A percentile compares a stretch with the other conserved stretches of the same genome.
phyloP scores from a whole-genome alignment of 805 yeast genomes.

The Lachancea mirantina region DNA sequence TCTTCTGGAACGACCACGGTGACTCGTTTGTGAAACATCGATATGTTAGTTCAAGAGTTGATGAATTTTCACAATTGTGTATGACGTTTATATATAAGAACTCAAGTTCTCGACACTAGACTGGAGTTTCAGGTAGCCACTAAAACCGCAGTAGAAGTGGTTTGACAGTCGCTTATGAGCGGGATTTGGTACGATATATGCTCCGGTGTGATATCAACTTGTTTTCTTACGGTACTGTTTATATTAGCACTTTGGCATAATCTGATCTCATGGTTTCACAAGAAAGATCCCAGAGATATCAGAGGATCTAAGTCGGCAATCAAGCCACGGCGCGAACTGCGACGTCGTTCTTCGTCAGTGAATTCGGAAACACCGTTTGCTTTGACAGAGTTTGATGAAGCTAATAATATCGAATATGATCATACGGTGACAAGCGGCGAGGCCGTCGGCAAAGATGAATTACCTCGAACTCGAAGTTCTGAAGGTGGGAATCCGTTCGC shows the following conservation, averaged over 20 bases:
- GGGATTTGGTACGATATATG: no score
- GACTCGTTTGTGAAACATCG: slow-evolving; percentile 12
- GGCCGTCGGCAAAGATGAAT: background rate
- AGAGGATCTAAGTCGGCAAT: slow-evolving; percentile 22
- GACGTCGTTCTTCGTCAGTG: slow-evolving; percentile 12
- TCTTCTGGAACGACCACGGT: slow-evolving; percentile 7
- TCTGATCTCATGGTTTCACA: slow-evolving; percentile 19
- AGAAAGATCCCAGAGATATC: slow-evolving; percentile 24
- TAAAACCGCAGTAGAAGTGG: no score
- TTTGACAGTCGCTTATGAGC: no score
- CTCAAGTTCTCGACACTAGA: no score
- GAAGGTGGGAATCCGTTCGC: slow-evolving; percentile 23
- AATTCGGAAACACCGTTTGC: slow-evolving; percentile 18
- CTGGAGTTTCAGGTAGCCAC: no score
- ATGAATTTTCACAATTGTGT: no score
- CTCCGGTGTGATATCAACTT: slow-evolving; percentile 15
- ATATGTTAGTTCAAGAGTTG: no score
- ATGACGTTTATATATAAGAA: no score
- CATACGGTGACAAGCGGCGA: slow-evolving; percentile 20
- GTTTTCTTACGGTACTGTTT: slow-evolving; percentile 23
- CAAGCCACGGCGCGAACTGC: slow-evolving; percentile 8
- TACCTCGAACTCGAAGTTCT: slow-evolving; percentile 10
- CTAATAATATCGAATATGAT: slow-evolving; percentile 26
- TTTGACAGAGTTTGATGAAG: slow-evolving; percentile 12
- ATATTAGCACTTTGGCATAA: slow-evolving; percentile 28